Base-by-base conservation (phyloP, 345 rosid species). In the Barbarea vulgaris region DNA sequence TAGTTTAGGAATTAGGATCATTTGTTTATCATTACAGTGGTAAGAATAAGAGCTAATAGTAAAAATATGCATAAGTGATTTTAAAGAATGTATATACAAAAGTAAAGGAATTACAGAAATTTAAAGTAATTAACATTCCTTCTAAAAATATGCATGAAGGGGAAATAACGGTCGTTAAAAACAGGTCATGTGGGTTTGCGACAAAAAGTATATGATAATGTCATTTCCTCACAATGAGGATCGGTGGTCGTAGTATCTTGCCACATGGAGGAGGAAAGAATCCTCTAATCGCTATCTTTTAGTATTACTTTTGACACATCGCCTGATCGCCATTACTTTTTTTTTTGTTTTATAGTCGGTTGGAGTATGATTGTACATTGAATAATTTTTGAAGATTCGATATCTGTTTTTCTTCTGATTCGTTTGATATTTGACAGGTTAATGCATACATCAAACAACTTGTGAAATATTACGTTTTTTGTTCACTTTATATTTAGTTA, bases 201-300 rank as follows among this genome's bases (percentile, higher is more conserved):
- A 75, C 67, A 68, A 0, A 67, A 27, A 10, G n/a, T n/a, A n/a
- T n/a, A 21, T 39, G 9, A 22, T 22, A 42, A 57, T 51, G 31
- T 69, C n/a, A 42, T 5, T 53, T 76, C 79, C 79, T 69, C 74
- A 76, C 41, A 61, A 30, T 69, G 64, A 68, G 79, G 75, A 62
- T 61, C 37, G 73, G 53, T 67, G 34, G 74, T 59, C 67, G 5
- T 59, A 48, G 25, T 18, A 67, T 48, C 68, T 60, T 68, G 54
- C 55, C 79, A 76, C 74, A 69, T 76, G 79, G 52, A 36, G 79
- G 52, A 36, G 4, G 33, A 74, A 66, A 66, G 42, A 74, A 56
- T 58, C 67, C 36, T 25, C 7, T 22, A n/a, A 70, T 70, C 5
- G 31, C 3, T 51, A 11, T 54, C 37, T 65, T 10, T 21, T 22